phyloP scores from a whole-genome alignment of 352 stramenopile genomes.

The Phytophthora tentaculata region DNA sequence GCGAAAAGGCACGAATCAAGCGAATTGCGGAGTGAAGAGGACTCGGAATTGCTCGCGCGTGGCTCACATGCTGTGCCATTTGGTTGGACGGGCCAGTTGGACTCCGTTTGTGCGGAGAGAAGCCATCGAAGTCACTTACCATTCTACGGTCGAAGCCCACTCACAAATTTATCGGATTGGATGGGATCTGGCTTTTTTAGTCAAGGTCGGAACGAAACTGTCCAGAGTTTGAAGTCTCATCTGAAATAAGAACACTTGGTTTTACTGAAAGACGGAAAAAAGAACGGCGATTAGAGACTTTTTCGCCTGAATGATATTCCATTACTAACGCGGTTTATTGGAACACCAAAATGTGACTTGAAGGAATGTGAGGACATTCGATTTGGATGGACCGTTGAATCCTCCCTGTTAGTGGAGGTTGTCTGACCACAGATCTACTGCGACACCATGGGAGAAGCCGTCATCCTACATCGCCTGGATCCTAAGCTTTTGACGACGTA shows the following conservation, averaged over 20 bases:
- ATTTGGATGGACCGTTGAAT: slow-evolving; percentile 1
- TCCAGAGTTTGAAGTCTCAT: slow-evolving; percentile 15
- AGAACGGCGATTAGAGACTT: slow-evolving; percentile 6
- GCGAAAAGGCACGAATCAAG: background rate
- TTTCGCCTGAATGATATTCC: background rate
- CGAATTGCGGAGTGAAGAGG: slow-evolving; percentile 27
- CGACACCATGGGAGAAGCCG: slow-evolving; percentile 3
- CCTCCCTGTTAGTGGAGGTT: no score
- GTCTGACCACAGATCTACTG: slow-evolving; percentile 17
- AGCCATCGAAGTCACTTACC: slow-evolving; percentile 15
- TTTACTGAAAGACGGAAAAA: slow-evolving; percentile 15
- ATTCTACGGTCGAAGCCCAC: background rate
- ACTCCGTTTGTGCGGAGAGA: slow-evolving; percentile 1
- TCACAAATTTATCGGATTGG: slow-evolving; percentile 23
- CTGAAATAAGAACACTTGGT: slow-evolving; percentile 15
- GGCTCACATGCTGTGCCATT: slow-evolving; percentile 16
- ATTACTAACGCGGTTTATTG: slow-evolving; percentile 24
- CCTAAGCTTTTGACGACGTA: slow-evolving; percentile 4
- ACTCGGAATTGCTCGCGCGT: no score
- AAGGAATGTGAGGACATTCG: slow-evolving; percentile 15
- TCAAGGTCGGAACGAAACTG: slow-evolving; percentile 27
- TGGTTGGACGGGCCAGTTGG: slow-evolving; percentile 21
- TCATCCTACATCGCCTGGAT: slow-evolving; percentile 1
- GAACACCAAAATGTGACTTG: slow-evolving; percentile 27
- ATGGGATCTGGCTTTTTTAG: slow-evolving; percentile 32